Evolutionary conservation across 2,329 filamentous ascomycete genomes (phyloP), one percentile per base, ranked within the genome.

Genomic region (Penicillium sp.): DNA sequence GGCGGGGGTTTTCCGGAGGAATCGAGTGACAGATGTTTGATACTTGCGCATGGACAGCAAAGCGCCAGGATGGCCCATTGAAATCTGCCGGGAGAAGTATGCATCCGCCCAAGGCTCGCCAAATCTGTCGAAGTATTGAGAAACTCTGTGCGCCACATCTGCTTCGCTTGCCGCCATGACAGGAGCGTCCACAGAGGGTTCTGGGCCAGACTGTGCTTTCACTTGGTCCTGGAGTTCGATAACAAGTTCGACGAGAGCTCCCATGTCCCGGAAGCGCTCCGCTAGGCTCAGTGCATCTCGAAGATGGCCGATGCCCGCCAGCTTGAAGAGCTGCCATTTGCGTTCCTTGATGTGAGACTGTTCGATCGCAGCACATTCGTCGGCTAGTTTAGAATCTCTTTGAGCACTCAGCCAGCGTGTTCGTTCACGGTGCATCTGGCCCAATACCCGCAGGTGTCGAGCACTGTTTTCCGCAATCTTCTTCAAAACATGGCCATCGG

Each of bases 41-140:
- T 93, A 89, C 56, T 87, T 88, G 81, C 59, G 90, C 90, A 71
- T 82, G 68, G 67, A 83, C 40, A 99, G 82, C 31, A 97, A 81
- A 1, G 84, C 82, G 65, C 87, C 82, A 44, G 90, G 82, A 47
- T 89, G 84, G 56, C 85, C 84, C 67, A 85, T 83, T 36, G 85
- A 81, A 54, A 97, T 88, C 55, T 94, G 82, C 62, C 89, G 88
- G 58, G 90, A 85, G 73, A 96, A 98, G 61, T 92, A 90, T 0
- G 91, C 89, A 66, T 86, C 83, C 4, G 82, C 82, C 82, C 82
- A 85, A 18, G 68, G 64, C 50, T 78, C 76, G 7, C 81, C 82
- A 62, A 83, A 85, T 56, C 73, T 79, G 22, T 76, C 71, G 62
- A 84, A 85, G 60, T 82, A 83, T 13, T 69, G 69, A 14, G 78